Evolutionary conservation across 495 filamentous ascomycete species (phyloP).

Genomic region (Daldinia grandis): DNA sequence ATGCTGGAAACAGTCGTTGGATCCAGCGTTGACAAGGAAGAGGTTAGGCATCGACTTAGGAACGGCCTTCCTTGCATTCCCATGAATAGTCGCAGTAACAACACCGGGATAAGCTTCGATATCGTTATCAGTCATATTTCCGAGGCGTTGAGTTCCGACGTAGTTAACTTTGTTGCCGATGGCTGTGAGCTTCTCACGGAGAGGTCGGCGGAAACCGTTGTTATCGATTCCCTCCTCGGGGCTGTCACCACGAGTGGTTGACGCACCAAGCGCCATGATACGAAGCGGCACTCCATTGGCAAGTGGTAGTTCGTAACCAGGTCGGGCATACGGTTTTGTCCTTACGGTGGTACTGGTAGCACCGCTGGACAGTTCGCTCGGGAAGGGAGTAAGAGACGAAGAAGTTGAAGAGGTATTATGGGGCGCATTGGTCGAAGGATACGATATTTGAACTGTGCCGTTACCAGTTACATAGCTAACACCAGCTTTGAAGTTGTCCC

Average conservation of each 20-base stretch:
- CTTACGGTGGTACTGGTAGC: constrained; percentile 32
- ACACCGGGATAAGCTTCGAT: constrained; percentile 51
- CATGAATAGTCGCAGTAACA: constrained; percentile 44
- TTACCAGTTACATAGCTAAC: constrained; percentile 47
- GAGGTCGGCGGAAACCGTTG: constrained; percentile 47
- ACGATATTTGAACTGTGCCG: constrained; percentile 39
- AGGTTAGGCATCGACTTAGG: constrained; percentile 45
- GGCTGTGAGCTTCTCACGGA: constrained; percentile 39
- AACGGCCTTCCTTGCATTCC: constrained; percentile 44
- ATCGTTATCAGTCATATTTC: constrained; percentile 51
- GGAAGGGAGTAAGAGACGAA: constrained; percentile 20
- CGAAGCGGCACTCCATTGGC: constrained; percentile 46
- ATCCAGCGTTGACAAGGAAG: constrained; percentile 50
- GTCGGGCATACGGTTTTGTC: constrained; percentile 43
- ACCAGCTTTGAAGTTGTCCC: constrained; percentile 43
- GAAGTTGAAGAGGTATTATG: constrained; percentile 19
- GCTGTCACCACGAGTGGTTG: constrained; percentile 48
- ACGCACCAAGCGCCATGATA: constrained; percentile 49
- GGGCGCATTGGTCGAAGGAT: constrained; percentile 29
- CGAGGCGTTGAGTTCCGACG: constrained; percentile 47
- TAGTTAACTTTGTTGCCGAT: constrained; percentile 47
- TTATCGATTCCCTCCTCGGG: constrained; percentile 45
- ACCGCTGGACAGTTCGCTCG: constrained; percentile 26
- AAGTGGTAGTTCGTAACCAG: constrained; percentile 45
- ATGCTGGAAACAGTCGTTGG: constrained; percentile 50